Conservation (phyloP, 805 yeast genomes). For the Pichia occidentalis region DNA sequence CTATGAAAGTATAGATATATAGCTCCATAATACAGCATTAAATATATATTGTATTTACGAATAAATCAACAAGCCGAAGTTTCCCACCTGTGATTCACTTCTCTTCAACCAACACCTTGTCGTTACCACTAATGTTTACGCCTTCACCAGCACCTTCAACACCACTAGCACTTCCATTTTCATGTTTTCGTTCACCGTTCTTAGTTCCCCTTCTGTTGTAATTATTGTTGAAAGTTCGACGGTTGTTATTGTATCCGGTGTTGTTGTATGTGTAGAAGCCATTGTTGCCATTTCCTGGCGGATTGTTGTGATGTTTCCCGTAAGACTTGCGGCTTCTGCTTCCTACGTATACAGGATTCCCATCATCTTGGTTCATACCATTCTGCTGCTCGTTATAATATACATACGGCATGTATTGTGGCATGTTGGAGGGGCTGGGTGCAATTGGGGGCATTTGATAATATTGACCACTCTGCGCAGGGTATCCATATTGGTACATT, state of each 20-base stretch:
- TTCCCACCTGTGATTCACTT: no score
- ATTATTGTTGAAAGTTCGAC: not conserved
- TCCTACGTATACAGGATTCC: no score
- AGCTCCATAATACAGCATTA: no score
- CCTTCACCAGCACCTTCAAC: not conserved
- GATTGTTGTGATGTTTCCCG: no score
- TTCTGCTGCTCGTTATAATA: no score
- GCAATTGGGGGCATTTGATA: constrained; percentile 2
- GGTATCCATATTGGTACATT: constrained; percentile 8
- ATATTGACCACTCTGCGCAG: not conserved
- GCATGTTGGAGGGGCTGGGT: no score
- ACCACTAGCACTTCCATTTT: not conserved
- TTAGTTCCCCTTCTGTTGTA: not conserved
- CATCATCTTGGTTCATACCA: no score
- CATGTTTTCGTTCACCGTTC: not conserved
- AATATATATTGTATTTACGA: no score
- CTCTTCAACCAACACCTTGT: no score
- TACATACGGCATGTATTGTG: no score
- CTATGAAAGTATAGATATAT: not conserved
- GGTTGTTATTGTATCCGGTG: not conserved
- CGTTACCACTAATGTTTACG: not conserved
- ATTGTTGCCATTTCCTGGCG: not conserved
- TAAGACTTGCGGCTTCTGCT: no score
- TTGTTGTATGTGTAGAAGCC: not conserved
- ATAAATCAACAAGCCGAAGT: no score